Base-by-base conservation (phyloP, 2,329 filamentous ascomycete genomes). In the Decorospora gaudefroyi region DNA sequence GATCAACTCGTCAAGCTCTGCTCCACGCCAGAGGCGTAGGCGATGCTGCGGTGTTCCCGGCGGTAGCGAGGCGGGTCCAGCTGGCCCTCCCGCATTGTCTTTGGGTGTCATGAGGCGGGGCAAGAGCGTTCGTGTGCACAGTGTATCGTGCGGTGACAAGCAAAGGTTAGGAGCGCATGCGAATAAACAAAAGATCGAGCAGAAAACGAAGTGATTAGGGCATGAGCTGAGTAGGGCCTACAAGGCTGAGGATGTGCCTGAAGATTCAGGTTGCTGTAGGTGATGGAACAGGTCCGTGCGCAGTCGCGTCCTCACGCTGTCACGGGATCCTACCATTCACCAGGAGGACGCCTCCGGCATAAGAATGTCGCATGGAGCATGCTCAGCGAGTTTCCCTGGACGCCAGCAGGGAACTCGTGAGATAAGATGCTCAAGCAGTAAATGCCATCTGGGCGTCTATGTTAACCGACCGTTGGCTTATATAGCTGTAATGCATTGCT, bases 201-300 rank as follows among this genome's bases (percentile, higher is more conserved):
- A n/a, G n/a, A n/a, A 16, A 17, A 13, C 10, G 37, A 7, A 33
- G 25, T n/a, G 19, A 25, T 21, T 12, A 37, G 13, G 36, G 25
- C 27, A 42, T 18, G 13, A 13, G 29, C 10, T 18, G 32, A 17
- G 38, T 35, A 29, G 12, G 21, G 33, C 30, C 27, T 23, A 35
- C 32, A 49, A 53, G 50, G 49, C 39, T 54, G 50, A 53, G 51
- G 45, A 23, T 37, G 33, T 62, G 55, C 61, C 61, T 62, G 38
- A 61, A 57, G 57, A 57, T 39, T 38, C 43, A 41, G 40, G 34
- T 53, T 49, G 47, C 45, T 51, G 35, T 52, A 37, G 37, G 49
- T 25, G 35, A 39, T 33, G 27, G 23, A 23, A 34, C 21, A 21
- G 44, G 48, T 37, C 52, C 44, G 57, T 57, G 56, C 54, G 32